Percentiles rank a stretch among this genome's conserved stretches.
These are phyloP conservation scores for Pythium chondricola DNA, from an alignment of 352 stramenopile genomes.

Conservation along the genomic window DNA sequence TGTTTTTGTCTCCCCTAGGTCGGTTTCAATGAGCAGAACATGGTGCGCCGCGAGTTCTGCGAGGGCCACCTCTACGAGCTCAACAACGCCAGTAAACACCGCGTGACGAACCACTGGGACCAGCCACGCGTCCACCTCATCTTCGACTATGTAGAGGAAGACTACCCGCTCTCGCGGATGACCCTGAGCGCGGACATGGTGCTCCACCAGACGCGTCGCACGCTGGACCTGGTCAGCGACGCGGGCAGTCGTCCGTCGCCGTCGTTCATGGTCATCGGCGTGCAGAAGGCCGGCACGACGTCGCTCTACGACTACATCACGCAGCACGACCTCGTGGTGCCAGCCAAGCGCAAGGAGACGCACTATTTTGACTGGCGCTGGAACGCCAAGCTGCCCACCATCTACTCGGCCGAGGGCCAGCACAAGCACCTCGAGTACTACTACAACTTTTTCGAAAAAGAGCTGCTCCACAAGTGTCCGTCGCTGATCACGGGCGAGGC, in stretches of 20 bases:
- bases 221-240: slow-evolving; percentile 89
- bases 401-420: slow-evolving; percentile 46
- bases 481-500: slow-evolving; percentile 91
- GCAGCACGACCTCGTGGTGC: slow-evolving; percentile 93
- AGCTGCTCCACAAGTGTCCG: slow-evolving; percentile 80
- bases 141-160: slow-evolving; percentile 96
- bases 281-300: slow-evolving; percentile 95
- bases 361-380: slow-evolving; percentile 99
- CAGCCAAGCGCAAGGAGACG: slow-evolving; percentile 91
- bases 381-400: slow-evolving; percentile 65
- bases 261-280: slow-evolving; percentile 94
- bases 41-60: slow-evolving; percentile 90
- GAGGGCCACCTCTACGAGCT: slow-evolving; percentile 97
- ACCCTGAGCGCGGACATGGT: slow-evolving; percentile 84
- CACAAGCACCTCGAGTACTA: slow-evolving; percentile 65
- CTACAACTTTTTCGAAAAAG: slow-evolving; percentile 80
- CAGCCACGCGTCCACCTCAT: slow-evolving; percentile 95
- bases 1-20: slow-evolving; percentile 29
- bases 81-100: slow-evolving; percentile 98
- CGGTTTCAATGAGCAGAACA: slow-evolving; percentile 71
- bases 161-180: slow-evolving; percentile 55
- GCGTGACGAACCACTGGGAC: slow-evolving; percentile 90
- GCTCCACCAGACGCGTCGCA: slow-evolving; percentile 94
- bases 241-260: slow-evolving; percentile 71
- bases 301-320: slow-evolving; percentile 97